Evolutionary conservation across 495 filamentous ascomycete genomes (phyloP).

Genomic region (Cenococcum geophilum): DNA sequence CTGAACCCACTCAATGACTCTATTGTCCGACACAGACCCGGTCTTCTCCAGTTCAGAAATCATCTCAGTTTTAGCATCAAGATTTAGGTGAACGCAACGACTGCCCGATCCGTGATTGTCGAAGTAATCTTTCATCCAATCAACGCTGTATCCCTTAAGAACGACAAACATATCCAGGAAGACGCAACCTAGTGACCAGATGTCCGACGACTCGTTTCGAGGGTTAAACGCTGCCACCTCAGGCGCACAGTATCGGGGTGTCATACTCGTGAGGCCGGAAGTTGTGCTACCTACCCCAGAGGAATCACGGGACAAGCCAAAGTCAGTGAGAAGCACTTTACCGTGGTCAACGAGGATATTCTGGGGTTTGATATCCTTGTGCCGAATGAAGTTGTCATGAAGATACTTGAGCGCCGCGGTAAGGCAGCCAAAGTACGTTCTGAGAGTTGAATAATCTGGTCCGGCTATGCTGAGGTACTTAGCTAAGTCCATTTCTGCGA

Average conservation of each 20-base stretch:
- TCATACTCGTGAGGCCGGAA: conserved; percentile 16
- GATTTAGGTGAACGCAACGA: not conserved
- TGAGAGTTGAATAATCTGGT: not conserved
- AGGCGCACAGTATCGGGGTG: conserved; percentile 33
- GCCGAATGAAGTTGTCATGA: conserved; percentile 36
- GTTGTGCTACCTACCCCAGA: conserved; percentile 29
- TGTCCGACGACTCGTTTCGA: conserved; percentile 37
- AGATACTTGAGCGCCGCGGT: conserved; percentile 38
- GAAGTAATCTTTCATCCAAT: conserved; percentile 1
- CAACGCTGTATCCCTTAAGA: conserved; percentile 13
- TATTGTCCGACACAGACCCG: not conserved
- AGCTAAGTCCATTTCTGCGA: conserved; percentile 31
- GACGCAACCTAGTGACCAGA: conserved; percentile 44
- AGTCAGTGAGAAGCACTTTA: conserved; percentile 40
- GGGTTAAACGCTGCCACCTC: conserved; percentile 31
- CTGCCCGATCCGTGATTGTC: not conserved
- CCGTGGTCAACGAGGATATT: conserved; percentile 41
- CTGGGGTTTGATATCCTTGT: conserved; percentile 44
- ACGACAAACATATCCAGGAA: conserved; percentile 42
- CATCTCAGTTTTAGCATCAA: not conserved
- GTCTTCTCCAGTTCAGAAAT: not conserved
- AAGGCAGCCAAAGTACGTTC: conserved; percentile 41
- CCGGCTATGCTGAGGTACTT: not conserved
- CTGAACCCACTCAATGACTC: not conserved
- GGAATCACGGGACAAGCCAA: conserved; percentile 39